Percentiles rank a stretch among this genome's conserved stretches.
These are phyloP conservation scores for Cutaneotrichosporon sp. DNA, from an alignment of 1,284 basidiomycete genomes.

Conservation along the genomic window DNA sequence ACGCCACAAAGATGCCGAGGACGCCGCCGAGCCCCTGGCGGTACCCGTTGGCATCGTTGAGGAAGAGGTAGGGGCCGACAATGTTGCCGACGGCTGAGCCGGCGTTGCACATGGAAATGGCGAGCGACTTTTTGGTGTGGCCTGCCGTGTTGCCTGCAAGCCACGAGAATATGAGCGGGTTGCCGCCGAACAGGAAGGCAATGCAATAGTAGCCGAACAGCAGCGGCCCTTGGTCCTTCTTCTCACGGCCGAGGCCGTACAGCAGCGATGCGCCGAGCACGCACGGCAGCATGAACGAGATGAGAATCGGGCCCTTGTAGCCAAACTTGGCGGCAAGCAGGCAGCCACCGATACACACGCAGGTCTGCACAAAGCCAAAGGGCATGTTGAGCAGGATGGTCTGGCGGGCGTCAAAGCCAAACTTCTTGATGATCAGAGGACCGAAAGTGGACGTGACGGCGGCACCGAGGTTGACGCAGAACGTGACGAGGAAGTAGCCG, in stretches of 20 bases:
- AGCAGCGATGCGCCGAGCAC: slow-evolving; percentile 35
- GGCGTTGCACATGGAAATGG: slow-evolving; percentile 27
- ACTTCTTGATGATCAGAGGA: slow-evolving; percentile 41
- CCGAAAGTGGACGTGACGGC: slow-evolving; percentile 32
- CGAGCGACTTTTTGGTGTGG: slow-evolving; percentile 38
- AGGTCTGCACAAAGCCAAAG: slow-evolving; percentile 33
- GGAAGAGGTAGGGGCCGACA: slow-evolving; percentile 34
- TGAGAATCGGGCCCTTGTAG: slow-evolving; percentile 28
- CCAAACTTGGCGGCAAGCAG: slow-evolving; percentile 24
- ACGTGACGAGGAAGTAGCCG: slow-evolving; percentile 29
- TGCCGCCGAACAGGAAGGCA: slow-evolving; percentile 36
- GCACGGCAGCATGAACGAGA: slow-evolving; percentile 30
- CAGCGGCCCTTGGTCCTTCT: slow-evolving; percentile 11
- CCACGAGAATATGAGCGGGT: slow-evolving; percentile 29
- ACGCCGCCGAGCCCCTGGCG: slow-evolving; percentile 29
- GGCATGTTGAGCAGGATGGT: slow-evolving; percentile 42
- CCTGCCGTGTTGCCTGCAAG: slow-evolving; percentile 33
- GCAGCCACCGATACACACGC: slow-evolving; percentile 16
- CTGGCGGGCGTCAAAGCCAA: slow-evolving; percentile 32
- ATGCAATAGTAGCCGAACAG: slow-evolving; percentile 23
- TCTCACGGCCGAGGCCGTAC: slow-evolving; percentile 23
- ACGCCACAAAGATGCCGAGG: slow-evolving; percentile 32
- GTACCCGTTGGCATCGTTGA: slow-evolving; percentile 25
- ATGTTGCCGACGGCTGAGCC: slow-evolving; percentile 27
- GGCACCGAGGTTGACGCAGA: slow-evolving; percentile 31